Evolutionary conservation across 768 basidiomycete species (phyloP).

Genomic region (Tylopilus felleus): DNA sequence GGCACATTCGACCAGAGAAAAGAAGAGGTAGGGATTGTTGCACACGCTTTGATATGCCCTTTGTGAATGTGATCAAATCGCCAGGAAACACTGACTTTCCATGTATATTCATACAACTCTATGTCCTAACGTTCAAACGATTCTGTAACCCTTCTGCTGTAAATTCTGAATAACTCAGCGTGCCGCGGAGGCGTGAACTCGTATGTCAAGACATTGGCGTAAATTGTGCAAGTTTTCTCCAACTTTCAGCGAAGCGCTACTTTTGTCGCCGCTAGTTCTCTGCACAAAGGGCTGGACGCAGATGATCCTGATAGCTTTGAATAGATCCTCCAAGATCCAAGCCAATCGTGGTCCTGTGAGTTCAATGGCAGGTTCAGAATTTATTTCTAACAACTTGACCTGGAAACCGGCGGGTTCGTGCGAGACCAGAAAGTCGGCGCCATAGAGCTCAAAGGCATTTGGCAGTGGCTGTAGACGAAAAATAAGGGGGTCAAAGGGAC

Average conservation of each 20-base stretch:
- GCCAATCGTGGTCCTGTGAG: conserved; percentile 81
- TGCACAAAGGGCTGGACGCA: conserved; percentile 64
- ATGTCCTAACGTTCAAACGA: background rate
- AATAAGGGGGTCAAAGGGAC: background rate
- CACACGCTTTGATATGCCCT: too few species aligned
- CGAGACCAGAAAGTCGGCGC: conserved; percentile 85
- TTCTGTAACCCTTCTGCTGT: background rate
- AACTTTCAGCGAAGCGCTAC: conserved; percentile 40
- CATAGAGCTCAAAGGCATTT: conserved; percentile 94
- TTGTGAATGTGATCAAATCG: background rate
- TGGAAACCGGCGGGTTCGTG: conserved; percentile 42
- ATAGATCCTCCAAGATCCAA: conserved; percentile 80
- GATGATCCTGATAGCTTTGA: conserved; percentile 62
- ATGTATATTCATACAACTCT: background rate
- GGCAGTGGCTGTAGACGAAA: conserved; percentile 57
- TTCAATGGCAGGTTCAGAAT: conserved; percentile 95
- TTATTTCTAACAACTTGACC: conserved; percentile 84
- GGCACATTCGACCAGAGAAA: background rate
- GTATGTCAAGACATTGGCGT: conserved; percentile 63
- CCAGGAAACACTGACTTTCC: conserved; percentile 10
- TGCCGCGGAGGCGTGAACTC: conserved; percentile 37
- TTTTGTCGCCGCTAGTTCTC: conserved; percentile 1
- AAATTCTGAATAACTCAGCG: conserved; percentile 2
- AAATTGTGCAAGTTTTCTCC: conserved; percentile 54
- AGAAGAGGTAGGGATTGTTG: conserved; percentile 7